These are phyloP conservation scores for Madurella fahalii DNA, from an alignment of 2,329 filamentous ascomycete genomes.

Conservation along the genomic window DNA sequence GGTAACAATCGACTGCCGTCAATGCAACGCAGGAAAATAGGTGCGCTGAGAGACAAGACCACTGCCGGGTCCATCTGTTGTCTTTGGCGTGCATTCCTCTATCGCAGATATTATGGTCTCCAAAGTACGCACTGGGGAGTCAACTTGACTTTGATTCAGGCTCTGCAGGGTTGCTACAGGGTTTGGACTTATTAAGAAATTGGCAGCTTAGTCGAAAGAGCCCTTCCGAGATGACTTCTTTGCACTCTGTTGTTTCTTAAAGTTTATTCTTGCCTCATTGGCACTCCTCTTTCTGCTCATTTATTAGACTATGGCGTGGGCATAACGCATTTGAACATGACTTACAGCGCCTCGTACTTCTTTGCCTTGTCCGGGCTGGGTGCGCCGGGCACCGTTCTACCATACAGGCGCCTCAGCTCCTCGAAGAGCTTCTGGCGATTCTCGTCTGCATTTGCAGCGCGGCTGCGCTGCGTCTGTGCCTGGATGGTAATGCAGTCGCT, in stretches of 20 bases:
- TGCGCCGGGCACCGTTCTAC: constrained; percentile 23
- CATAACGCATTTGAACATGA: background rate
- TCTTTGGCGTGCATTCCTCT: too few species aligned
- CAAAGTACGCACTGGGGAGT: too few species aligned
- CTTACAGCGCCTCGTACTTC: constrained; percentile 27
- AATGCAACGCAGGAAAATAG: too few species aligned
- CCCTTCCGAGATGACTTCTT: constrained; percentile 24
- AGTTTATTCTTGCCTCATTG: constrained; percentile 21
- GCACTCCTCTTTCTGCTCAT: constrained; percentile 22
- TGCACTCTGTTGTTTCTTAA: constrained; percentile 22
- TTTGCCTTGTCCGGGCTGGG: constrained; percentile 23
- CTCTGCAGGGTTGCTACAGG: too few species aligned
- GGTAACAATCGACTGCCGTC: too few species aligned
- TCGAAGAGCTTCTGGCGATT: constrained; percentile 41
- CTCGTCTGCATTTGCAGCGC: constrained; percentile 49
- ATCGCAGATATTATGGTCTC: too few species aligned
- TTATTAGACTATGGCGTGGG: background rate
- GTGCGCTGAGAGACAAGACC: too few species aligned
- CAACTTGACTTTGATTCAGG: too few species aligned
- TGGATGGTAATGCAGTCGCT: constrained; percentile 53
- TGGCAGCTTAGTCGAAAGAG: constrained; percentile 2
- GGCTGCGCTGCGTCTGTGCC: constrained; percentile 51
- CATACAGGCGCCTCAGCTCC: constrained; percentile 24
- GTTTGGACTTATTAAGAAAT: background rate
- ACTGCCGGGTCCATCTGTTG: too few species aligned